Percentiles rank a stretch among this genome's conserved stretches.
phyloP scores from a whole-genome alignment of 495 filamentous ascomycete genomes.

The Penicillium robsamsonii region DNA sequence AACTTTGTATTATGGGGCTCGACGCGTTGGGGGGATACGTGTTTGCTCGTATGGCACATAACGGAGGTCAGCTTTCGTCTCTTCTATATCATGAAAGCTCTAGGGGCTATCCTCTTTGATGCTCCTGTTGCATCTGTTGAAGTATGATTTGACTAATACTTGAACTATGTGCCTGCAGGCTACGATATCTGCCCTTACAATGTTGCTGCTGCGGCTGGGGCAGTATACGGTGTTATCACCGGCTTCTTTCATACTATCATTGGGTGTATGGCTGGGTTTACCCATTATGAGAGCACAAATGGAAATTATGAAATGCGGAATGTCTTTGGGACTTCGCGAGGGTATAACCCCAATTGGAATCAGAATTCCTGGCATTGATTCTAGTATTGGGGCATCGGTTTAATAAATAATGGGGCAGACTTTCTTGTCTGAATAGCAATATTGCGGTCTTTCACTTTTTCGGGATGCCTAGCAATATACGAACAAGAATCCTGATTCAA shows the following conservation, averaged over 20 bases:
- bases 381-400: no score
- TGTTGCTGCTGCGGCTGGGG: conserved; percentile 20
- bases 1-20: conserved; percentile 14
- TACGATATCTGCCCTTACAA: conserved; percentile 20
- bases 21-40: conserved; percentile 20
- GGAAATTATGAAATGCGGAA: conserved; percentile 12
- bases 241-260: conserved; percentile 16
- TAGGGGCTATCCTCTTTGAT: background rate
- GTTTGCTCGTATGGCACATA: conserved; percentile 23
- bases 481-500: no score
- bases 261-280: conserved; percentile 11
- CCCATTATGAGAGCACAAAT: conserved; percentile 6
- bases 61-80: conserved; percentile 5
- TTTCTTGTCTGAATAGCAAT: background rate
- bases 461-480: no score
- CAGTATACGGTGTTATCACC: conserved; percentile 17
- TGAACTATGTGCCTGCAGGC: background rate
- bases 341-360: conserved; percentile 8
- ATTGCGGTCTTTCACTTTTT: no score
- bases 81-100: background rate
- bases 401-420: background rate
- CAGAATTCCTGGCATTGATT: no score
- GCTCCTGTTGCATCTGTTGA: background rate
- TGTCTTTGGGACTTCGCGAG: conserved; percentile 13
- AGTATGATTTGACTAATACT: background rate